Evolutionary conservation across 768 basidiomycete species (phyloP), one percentile per base, ranked within the genome.

Genomic region (Rhodotorula diobovata): DNA sequence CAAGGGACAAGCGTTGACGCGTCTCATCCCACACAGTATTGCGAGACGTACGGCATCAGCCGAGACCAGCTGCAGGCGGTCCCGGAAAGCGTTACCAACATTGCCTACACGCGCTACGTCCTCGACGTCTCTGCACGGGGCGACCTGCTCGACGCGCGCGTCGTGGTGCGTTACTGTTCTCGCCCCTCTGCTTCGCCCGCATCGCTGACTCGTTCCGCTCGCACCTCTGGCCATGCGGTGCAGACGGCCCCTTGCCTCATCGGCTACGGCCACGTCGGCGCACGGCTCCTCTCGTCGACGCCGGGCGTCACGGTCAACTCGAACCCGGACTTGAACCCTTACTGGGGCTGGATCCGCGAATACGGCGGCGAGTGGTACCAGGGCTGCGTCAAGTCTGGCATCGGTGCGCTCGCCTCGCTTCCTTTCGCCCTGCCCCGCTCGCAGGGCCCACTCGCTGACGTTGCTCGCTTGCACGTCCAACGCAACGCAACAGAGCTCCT

Each of bases 231-330:
- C n/a, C 51, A 14, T 12, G 12, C n/a, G 10, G n/a, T 15, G n/a
- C 51, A 53, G 51, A 84, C 93, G 2, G 87, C 89, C 18, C 88
- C 90, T 15, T 97, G 94, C 78, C 83, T 95, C 16, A 81, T 95
- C 0, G 94, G 93, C 5, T 97, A 96, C 78, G 93, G 93, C 20
- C 90, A 95, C 79, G 91, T 93, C 0, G 93, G 93, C 2, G 81
- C 91, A 51, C 90, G 91, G 88, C 81, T 97, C 43, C 85, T 87
- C 79, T 85, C 84, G 46, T 84, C 88, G 69, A 84, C 83, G 2
- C 77, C 82, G 46, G 76, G 74, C 51, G 84, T 66, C 34, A 54
- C 61, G 18, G 85, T 89, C 30, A 77, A 83, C 46, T 78, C 87
- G 65, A 84, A 87, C 41, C 8, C 41, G 18, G 86, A 85, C 0